Base-by-base conservation (phyloP, 495 filamentous ascomycete genomes). In the Talaromyces trachyspermus region DNA sequence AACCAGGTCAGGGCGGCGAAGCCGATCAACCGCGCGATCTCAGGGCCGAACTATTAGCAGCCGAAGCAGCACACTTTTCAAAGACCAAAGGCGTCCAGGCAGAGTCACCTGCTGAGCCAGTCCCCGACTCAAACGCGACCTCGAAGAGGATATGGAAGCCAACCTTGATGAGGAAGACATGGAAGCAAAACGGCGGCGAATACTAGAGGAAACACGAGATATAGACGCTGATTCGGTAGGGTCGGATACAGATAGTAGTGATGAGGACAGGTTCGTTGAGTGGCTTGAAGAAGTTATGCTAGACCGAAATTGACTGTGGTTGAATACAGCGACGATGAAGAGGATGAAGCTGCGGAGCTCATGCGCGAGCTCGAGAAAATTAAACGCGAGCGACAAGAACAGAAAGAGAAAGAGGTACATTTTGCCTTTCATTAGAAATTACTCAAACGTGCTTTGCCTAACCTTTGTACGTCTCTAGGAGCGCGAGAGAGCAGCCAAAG, bases 321-420 rank as follows among this genome's bases (percentile, higher is more conserved):
- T 4, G 15, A 43, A 54, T 24, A 22, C 29, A 80, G 84, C 46
- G 84, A 86, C 25, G 82, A 86, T 41, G 85, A 88, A 20, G 88
- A 94, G 54, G 91, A 98, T 46, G 90, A 95, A 56, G 88, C 87
- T 0, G 89, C 88, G 0, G 87, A 89, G 57, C 66, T 98, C 43
- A 83, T 92, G 70, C 79, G 94, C 17, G 92, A 98, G 63, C 70
- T 98, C 24, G 91, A 92, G 59, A 90, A 95, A 65, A 95, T 98
- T 63, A 88, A 94, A 64, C 83, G 78, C 47, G 92, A 98, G 65
- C 73, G 92, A 22, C 80, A 83, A 1, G 90, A 89, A 61, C 84
- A 88, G 61, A 82, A 85, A 43, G 89, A 89, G 59, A 79, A 80
- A 62, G 90, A 95, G 75, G 83, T 85, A 63, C 35, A 44, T 51